Evolutionary conservation across 495 filamentous ascomycete species (phyloP), one percentile per base, ranked within the genome.

Genomic region (Trichoderma asperelloides): DNA sequence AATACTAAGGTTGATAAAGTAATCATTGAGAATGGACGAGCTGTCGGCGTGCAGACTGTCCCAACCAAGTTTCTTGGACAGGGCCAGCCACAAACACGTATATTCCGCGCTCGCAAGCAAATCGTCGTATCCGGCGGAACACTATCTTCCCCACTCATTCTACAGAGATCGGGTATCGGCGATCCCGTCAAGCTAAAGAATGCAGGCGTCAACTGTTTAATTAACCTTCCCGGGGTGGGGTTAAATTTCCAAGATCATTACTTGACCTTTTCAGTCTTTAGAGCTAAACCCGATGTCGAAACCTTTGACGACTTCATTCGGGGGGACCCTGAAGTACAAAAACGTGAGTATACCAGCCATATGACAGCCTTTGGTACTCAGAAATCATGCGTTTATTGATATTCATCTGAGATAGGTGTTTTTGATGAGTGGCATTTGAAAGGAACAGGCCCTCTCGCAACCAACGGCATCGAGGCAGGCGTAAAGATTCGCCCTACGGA

Each of bases 161-260:
- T 94, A 4, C 89, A 94, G 78, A 81, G 90, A 60, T 90, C 87
- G 67, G 87, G 88, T 68, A 85, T 91, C 62, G 82, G 81, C 66
- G 86, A 92, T 75, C 84, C 89, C n/a, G 81, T 88, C 74, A 92
- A 90, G 77, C 82, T 94, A 25, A 85, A 83, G 66, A 80, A 80
- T 43, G 89, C 81, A 33, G 89, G 91, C 12, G 87, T 93, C 66
- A 79, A 88, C 78, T 89, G 89, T 21, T 77, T 90, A 18, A 84
- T 92, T 67, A 83, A 94, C 70, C 85, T 93, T n/a, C 90, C 90
- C 0, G 91, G 91, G 45, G 89, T 94, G 64, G 91, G 90, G 66
- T 81, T 88, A 39, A 93, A 93, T 76, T 93, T 92, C 83, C 90
- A 93, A 74, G 90, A 93, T 75, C 91, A 94, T 70, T 92, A 95